Conservation (phyloP, 2,329 filamentous ascomycete genomes). For the Pseudopyricularia cyperi region DNA sequence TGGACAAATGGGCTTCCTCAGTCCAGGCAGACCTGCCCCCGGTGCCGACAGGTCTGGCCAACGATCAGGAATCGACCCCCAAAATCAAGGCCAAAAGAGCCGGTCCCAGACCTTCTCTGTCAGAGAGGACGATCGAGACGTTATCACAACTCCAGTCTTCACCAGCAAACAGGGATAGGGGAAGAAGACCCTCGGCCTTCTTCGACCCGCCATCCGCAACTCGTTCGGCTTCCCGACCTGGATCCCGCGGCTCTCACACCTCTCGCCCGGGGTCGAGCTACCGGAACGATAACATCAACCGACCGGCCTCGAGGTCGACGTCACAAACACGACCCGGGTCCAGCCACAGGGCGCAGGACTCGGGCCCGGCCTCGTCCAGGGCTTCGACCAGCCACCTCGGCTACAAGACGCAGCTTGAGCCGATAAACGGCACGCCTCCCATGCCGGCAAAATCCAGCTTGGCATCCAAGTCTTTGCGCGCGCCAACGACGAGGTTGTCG, state of each 20-base stretch:
- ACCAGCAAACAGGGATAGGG: conserved; percentile 53
- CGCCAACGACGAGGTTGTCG: conserved; percentile 14
- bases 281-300: conserved; percentile 46
- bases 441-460: conserved; percentile 16
- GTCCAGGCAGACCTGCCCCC: not conserved
- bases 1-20: not conserved
- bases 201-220: conserved; percentile 52
- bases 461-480: conserved; percentile 21
- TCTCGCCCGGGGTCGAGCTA: conserved; percentile 45
- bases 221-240: conserved; percentile 36
- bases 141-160: conserved; percentile 67
- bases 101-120: conserved; percentile 44
- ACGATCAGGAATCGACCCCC: not conserved
- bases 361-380: conserved; percentile 19
- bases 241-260: conserved; percentile 9
- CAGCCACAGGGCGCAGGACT: conserved; percentile 33
- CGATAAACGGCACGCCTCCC: conserved; percentile 29
- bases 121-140: conserved; percentile 78
- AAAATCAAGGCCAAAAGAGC: not conserved
- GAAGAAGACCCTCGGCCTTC: conserved; percentile 53
- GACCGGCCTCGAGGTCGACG: conserved; percentile 31
- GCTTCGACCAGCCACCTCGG: conserved; percentile 30
- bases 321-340: conserved; percentile 38
- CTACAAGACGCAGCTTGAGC: conserved; percentile 27
- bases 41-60: not conserved